Conservation (phyloP, 2,329 filamentous ascomycete genomes). For the Pezicula neosporulosa region DNA sequence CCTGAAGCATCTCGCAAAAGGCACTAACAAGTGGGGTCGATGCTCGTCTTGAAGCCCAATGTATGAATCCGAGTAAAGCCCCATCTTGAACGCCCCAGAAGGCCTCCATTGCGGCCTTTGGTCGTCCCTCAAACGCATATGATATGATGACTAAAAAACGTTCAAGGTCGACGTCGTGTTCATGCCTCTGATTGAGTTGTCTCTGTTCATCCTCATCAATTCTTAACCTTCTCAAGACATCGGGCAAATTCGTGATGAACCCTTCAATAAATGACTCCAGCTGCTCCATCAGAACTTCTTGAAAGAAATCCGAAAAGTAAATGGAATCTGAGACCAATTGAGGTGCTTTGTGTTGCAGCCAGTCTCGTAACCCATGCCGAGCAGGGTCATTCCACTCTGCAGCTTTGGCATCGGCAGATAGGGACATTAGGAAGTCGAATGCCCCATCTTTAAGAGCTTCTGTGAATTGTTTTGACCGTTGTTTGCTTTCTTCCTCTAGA, state of each 20-base stretch:
- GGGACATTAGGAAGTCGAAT: constrained; percentile 84
- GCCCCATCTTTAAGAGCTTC: constrained; percentile 82
- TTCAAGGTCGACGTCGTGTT: constrained; percentile 74
- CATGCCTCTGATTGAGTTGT: constrained; percentile 60
- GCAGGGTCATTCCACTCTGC: constrained; percentile 87
- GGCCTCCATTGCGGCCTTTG: constrained; percentile 72
- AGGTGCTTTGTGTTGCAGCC: constrained; percentile 77
- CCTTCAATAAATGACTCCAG: constrained; percentile 86
- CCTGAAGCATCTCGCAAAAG: constrained; percentile 93
- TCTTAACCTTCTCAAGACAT: constrained; percentile 81
- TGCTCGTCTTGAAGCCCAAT: constrained; percentile 93
- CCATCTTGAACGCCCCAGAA: constrained; percentile 94
- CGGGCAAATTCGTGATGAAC: constrained; percentile 93
- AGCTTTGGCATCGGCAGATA: constrained; percentile 77
- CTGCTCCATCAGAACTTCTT: constrained; percentile 70
- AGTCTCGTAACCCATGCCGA: constrained; percentile 75
- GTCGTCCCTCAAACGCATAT: constrained; percentile 82
- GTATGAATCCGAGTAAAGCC: constrained; percentile 89
- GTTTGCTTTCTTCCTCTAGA: constrained; percentile 64
- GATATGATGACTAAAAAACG: constrained; percentile 89
- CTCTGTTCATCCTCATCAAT: constrained; percentile 87
- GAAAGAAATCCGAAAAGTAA: constrained; percentile 69
- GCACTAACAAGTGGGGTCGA: constrained; percentile 95
- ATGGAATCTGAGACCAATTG: constrained; percentile 64
- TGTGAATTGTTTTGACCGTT: constrained; percentile 69